Percentiles rank a stretch among this genome's conserved stretches.
phyloP scores from a whole-genome alignment of 2,329 filamentous ascomycete genomes.

The Penicillium italicum region DNA sequence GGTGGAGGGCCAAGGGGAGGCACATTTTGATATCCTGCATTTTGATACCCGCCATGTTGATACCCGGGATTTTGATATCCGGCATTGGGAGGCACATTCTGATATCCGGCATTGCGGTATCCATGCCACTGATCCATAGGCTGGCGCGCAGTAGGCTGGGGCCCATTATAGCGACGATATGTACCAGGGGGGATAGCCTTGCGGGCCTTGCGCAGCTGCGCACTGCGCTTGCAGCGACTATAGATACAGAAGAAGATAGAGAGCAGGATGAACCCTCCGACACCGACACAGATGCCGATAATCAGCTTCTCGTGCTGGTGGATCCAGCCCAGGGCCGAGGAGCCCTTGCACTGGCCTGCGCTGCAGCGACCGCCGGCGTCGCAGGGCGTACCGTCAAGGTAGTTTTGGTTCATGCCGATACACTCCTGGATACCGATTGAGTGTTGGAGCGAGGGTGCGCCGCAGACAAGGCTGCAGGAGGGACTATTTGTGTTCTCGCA shows the following conservation, averaged over 20 bases:
- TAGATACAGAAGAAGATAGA: conserved; percentile 65
- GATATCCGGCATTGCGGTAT: conserved; percentile 22
- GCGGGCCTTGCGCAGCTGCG: conserved; percentile 17
- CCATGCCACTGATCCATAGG: conserved; percentile 25
- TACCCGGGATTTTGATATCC: conserved; percentile 26
- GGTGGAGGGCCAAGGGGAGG: conserved; percentile 17
- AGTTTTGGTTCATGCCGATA: conserved; percentile 70
- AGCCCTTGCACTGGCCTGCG: conserved; percentile 74
- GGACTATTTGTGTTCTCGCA: conserved; percentile 57
- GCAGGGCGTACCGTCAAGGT: conserved; percentile 86
- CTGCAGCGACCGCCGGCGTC: conserved; percentile 72
- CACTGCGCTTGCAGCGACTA: conserved; percentile 50
- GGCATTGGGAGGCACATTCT: conserved; percentile 22
- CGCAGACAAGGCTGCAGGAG: conserved; percentile 74
- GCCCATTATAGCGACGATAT: conserved; percentile 7
- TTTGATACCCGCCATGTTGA: conserved; percentile 25
- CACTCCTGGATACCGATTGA: conserved; percentile 62
- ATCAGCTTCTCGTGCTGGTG: conserved; percentile 71
- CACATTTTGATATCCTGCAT: conserved; percentile 26
- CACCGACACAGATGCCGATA: conserved; percentile 69
- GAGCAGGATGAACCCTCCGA: conserved; percentile 70
- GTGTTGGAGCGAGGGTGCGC: conserved; percentile 62
- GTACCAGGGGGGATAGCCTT: conserved; percentile 8
- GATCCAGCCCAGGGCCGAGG: conserved; percentile 71
- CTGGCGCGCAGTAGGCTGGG: conserved; percentile 9